Evolutionary conservation across 257 asterid genomes (phyloP).

Genomic region (Penstemon davidsonii): DNA sequence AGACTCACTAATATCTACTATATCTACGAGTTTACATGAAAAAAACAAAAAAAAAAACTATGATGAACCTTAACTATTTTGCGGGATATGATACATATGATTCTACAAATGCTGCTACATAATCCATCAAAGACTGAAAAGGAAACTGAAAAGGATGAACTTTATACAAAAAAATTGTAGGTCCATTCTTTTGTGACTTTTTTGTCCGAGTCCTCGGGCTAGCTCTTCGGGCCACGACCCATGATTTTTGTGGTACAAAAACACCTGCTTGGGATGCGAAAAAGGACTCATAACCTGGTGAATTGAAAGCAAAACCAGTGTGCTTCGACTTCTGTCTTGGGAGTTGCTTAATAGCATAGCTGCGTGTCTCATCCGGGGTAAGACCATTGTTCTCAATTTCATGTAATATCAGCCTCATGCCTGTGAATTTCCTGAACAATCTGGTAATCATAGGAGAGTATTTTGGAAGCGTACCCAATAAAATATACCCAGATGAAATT

Average conservation of each 20-base stretch:
- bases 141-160: neutral
- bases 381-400: constrained; percentile 41
- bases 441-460: too few relatives aligned
- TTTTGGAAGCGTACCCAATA: too few relatives aligned
- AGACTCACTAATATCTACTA: too few relatives aligned
- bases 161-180: constrained; percentile 25
- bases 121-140: neutral
- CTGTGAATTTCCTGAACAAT: constrained; percentile 62
- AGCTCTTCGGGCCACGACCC: constrained; percentile 64
- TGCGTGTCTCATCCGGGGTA: constrained; percentile 48
- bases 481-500: too few relatives aligned
- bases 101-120: too few relatives aligned
- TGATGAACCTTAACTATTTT: too few relatives aligned
- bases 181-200: constrained; percentile 28
- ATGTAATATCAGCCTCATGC: constrained; percentile 44
- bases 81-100: too few relatives aligned
- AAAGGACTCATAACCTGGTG: constrained; percentile 60
- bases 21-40: too few relatives aligned
- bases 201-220: constrained; percentile 47
- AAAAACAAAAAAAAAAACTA: too few relatives aligned
- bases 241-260: constrained; percentile 48
- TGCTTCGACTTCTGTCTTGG: constrained; percentile 53
- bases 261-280: constrained; percentile 63
- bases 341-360: constrained; percentile 52
- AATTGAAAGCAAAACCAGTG: constrained; percentile 56